Base-by-base conservation (phyloP, 2,329 filamentous ascomycete genomes). In the Colletotrichum lindemuthianum region DNA sequence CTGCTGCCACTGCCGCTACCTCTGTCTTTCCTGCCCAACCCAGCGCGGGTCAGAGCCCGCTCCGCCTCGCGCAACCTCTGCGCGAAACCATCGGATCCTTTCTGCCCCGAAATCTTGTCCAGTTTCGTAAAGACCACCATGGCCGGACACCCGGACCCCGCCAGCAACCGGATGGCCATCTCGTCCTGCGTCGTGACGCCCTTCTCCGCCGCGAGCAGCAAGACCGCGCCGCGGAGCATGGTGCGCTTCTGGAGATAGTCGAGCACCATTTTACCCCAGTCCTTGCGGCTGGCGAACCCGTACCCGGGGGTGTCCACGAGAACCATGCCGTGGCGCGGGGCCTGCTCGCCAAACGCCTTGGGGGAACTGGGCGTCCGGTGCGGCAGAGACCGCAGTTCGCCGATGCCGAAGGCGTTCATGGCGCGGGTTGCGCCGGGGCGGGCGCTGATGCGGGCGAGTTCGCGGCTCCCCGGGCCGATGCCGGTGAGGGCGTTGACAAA, bases 401-500 rank as follows among this genome's bases (percentile, higher is more conserved):
- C 86, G 50, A 86, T 81, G 12, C 82, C 85, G 68, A 84, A 88
- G 34, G 79, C 83, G 70, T 87, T 88, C 74, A 88, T 81, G 36
- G 81, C 79, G 39, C 76, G 80, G 1, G 86, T 88, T 69, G 79
- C 82, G 9, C 86, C 86, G 1, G 85, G 83, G 16, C 75, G 76
- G 13, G 77, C 74, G 70, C 83, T 85, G 32, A 84, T 83, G 51
- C 80, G 77, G 11, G 86, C 86, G 6, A 83, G 74, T 24, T 24
- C 24, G 24, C 32, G 73, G 71, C 32, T 70, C 66, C 15, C 33
- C 16, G 6, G 52, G 16, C 43, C 43, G 3, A 71, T 68, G 39
- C 89, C 89, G 2, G 90, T 86, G 39, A 97, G 84, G 15, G 91
- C 90, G 73, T 97, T 97, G 78, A 97, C 89, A 69, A 96, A 91